Base-by-base conservation (phyloP, 768 basidiomycete species). In the Mycena polygramma region DNA sequence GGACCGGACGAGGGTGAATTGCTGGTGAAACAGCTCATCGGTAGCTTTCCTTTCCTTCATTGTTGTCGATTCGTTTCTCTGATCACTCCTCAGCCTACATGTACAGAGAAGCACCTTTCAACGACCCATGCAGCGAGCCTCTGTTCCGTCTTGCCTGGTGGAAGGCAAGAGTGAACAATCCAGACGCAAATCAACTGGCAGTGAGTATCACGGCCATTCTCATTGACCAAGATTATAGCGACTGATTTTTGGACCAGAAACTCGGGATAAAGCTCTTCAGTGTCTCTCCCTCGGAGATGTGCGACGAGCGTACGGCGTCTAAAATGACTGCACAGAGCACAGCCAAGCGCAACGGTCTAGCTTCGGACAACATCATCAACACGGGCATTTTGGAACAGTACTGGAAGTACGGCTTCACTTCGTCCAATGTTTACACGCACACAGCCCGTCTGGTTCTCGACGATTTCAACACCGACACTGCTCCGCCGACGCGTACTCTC, bases 331-430 rank as follows among this genome's bases (percentile, higher is more conserved):
- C 41, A 19, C 45, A 41, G 57, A 58, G 57, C 19, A 58, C 57
- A 13, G 57, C 57, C 4, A 58, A 58, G 17, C 41, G 57, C 3
- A 58, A 58, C 24, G 57, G 57, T 30, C 57, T 58, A 22, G n/a
- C 8, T 14, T n/a, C 57, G 5, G 39, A 43, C 57, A 24, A 58
- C 24, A 58, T 58, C 41, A 58, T 45, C 41, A 58, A 58, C 39
- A 58, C 45, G 57, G 57, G 57, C 26, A 45, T 59, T 22, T 24
- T 59, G 26, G 58, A 59, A 24, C 26, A 59, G 20, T 59, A 59
- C 20, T 59, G 58, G 58, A 59, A 59, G 58, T 59, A 59, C 22
- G 58, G 58, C 15, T 59, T 59, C n/a, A 59, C 5, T 45, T 30
- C 22, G 26, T 30, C 24, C 26, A 61, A 61, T 49, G 59, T 55